These are phyloP conservation scores for Cicer arietinum DNA, from an alignment of 306 rosid genomes.

Conservation along the genomic window DNA sequence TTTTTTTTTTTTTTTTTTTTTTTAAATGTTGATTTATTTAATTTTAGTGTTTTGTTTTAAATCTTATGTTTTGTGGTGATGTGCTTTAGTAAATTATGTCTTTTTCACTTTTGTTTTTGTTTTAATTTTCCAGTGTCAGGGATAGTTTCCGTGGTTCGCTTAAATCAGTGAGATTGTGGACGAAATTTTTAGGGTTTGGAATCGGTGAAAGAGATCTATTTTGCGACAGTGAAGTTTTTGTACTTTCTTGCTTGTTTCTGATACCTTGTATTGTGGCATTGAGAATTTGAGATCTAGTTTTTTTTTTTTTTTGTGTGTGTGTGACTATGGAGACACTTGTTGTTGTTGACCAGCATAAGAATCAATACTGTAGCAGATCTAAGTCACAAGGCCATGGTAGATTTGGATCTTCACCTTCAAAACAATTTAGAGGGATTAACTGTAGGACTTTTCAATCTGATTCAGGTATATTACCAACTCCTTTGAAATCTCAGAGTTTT, in stretches of 20 bases:
- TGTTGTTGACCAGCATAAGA: slow-evolving; percentile 76
- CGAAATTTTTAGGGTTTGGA: slow-evolving; percentile 42
- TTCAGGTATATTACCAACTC: slow-evolving; percentile 69
- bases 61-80: background rate
- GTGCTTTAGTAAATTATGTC: background rate
- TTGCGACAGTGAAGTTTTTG: slow-evolving; percentile 17
- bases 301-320: slow-evolving; percentile 19
- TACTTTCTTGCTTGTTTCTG: slow-evolving; percentile 24
- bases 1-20: background rate
- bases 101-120: background rate
- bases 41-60: background rate
- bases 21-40: background rate
- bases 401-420: slow-evolving; percentile 58
- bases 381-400: slow-evolving; percentile 57
- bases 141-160: slow-evolving; percentile 40
- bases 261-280: background rate
- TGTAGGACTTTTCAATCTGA: slow-evolving; percentile 81
- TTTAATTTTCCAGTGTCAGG: slow-evolving; percentile 24
- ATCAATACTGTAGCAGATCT: slow-evolving; percentile 55
- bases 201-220: slow-evolving; percentile 37
- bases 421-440: slow-evolving; percentile 61
- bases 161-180: slow-evolving; percentile 41
- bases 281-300: background rate
- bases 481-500: slow-evolving; percentile 52
- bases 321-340: slow-evolving; percentile 77